These are phyloP conservation scores for Toxicodendron radicans DNA, from an alignment of 345 rosid genomes.

Conservation along the genomic window DNA sequence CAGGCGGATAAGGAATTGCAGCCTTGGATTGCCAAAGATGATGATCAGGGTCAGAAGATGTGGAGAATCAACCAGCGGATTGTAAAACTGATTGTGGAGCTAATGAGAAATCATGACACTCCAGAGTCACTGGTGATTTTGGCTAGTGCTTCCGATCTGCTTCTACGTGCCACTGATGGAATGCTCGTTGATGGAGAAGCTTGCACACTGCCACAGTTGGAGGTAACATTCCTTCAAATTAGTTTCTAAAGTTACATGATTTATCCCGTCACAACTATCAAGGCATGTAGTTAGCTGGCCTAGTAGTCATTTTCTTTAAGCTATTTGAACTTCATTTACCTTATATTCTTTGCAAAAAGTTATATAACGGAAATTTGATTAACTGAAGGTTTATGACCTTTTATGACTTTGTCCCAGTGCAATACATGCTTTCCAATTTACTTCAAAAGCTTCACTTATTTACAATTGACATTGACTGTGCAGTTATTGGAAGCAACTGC, in stretches of 20 bases:
- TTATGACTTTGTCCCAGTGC: not conserved
- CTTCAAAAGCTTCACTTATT: slow-evolving; percentile 2
- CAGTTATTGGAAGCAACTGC: slow-evolving; percentile 98
- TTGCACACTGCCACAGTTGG: slow-evolving; percentile 92
- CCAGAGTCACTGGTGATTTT: slow-evolving; percentile 84
- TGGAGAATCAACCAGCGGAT: slow-evolving; percentile 97
- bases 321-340: not conserved
- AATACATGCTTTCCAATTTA: not conserved
- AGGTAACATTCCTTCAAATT: slow-evolving; percentile 43
- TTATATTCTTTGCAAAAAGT: not conserved
- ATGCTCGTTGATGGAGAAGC: slow-evolving; percentile 98
- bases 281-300: not conserved
- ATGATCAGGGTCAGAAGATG: slow-evolving; percentile 89
- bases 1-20: slow-evolving; percentile 97
- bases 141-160: slow-evolving; percentile 93
- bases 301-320: not conserved
- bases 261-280: not conserved
- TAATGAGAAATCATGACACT: slow-evolving; percentile 87
- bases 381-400: not conserved
- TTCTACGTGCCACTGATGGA: slow-evolving; percentile 95
- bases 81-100: slow-evolving; percentile 81
- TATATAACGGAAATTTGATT: not conserved
- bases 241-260: slow-evolving; percentile 5
- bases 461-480: slow-evolving; percentile 17
- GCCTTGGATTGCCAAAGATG: slow-evolving; percentile 97